Conservation (phyloP, 1,139 yeast species). For the Starmera stellimalicola region DNA sequence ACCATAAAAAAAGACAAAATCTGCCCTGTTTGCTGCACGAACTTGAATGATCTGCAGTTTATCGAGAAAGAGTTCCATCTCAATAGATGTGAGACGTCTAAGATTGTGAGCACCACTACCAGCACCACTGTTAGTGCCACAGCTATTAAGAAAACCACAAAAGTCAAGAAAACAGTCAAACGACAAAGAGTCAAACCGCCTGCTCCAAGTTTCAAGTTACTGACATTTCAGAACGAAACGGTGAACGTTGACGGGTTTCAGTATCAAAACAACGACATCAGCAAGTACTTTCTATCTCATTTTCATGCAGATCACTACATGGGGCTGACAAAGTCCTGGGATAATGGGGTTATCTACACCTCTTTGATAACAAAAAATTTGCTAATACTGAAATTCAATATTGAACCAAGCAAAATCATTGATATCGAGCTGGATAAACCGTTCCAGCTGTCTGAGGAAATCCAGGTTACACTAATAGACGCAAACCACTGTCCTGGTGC, state of each 20-base stretch:
- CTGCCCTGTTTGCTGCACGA: conserved; percentile 43
- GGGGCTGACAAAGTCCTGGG: conserved; percentile 75
- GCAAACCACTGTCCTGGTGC: conserved; percentile 99
- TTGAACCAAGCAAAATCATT: conserved; percentile 42
- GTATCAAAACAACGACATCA: conserved; percentile 38
- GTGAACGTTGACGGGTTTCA: conserved; percentile 66
- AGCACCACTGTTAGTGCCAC: conserved; percentile 1
- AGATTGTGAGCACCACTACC: not conserved
- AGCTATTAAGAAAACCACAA: conserved; percentile 7
- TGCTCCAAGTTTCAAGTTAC: conserved; percentile 46
- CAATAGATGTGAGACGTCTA: conserved; percentile 20
- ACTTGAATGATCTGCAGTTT: conserved; percentile 28
- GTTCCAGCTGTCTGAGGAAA: conserved; percentile 30
- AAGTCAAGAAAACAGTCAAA: conserved; percentile 7
- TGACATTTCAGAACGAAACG: conserved; percentile 33
- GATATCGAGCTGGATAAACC: conserved; percentile 36
- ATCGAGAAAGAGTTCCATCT: conserved; percentile 47
- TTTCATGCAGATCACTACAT: conserved; percentile 93
- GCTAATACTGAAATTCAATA: conserved; percentile 42
- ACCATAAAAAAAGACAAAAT: not conserved
- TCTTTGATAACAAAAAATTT: conserved; percentile 59
- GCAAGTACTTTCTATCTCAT: conserved; percentile 60
- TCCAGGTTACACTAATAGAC: conserved; percentile 56
- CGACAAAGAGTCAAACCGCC: conserved; percentile 20
- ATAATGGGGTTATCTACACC: conserved; percentile 57